Evolutionary conservation across 1,139 yeast genomes (phyloP).

Genomic region (Lizanozyma gosingica): DNA sequence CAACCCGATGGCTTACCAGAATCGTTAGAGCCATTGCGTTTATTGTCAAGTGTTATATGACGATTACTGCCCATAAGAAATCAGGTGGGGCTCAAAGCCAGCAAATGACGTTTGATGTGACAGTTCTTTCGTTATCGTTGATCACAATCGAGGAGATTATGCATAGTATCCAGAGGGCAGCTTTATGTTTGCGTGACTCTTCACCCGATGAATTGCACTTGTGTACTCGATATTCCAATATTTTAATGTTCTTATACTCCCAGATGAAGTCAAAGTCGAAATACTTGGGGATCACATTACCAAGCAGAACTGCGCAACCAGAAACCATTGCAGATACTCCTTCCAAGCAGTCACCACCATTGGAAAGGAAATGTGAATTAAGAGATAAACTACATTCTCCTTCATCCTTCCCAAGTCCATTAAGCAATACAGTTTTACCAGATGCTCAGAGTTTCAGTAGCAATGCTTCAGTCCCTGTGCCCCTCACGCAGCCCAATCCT

Average conservation of each 20-base stretch:
- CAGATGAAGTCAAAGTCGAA: conserved; percentile 50
- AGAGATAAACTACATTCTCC: not conserved
- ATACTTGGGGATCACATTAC: conserved; percentile 3
- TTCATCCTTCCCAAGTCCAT: not conserved
- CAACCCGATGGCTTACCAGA: conserved; percentile 84
- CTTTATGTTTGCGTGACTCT: conserved; percentile 68
- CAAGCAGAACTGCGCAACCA: not conserved
- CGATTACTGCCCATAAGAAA: conserved; percentile 43
- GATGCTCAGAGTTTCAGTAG: not conserved
- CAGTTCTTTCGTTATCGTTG: conserved; percentile 48
- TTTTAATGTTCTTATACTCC: conserved; percentile 66
- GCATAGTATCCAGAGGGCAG: conserved; percentile 60
- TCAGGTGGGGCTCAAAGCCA: conserved; percentile 5
- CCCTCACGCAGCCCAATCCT: no score
- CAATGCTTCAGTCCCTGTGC: no score
- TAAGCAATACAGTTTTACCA: not conserved
- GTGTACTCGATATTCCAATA: conserved; percentile 73
- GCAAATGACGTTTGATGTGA: conserved; percentile 8
- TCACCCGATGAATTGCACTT: conserved; percentile 86
- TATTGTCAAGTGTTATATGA: conserved; percentile 73
- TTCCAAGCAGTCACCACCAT: not conserved
- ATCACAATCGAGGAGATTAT: conserved; percentile 67
- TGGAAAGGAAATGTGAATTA: no score
- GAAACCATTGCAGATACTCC: not conserved
- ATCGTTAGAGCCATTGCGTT: conserved; percentile 89